These are phyloP conservation scores for Scedosporium minutisporum DNA, from an alignment of 2,329 filamentous ascomycete genomes.

Conservation along the genomic window DNA sequence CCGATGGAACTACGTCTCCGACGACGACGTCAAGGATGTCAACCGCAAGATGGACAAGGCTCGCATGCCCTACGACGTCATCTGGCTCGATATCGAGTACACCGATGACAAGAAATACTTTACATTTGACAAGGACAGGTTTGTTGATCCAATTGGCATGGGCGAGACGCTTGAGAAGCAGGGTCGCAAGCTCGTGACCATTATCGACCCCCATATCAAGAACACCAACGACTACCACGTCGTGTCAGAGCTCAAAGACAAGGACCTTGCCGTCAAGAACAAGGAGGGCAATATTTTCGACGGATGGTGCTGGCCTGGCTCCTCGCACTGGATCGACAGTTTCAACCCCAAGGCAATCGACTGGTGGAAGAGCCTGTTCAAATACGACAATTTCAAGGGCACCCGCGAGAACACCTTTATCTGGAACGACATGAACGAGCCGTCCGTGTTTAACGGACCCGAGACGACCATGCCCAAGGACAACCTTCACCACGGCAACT, in stretches of 20 bases:
- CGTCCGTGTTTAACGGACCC: slow-evolving; percentile 95
- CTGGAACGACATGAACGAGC: slow-evolving; percentile 99
- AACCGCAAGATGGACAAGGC: slow-evolving; percentile 93
- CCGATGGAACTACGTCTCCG: slow-evolving; percentile 96
- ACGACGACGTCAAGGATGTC: slow-evolving; percentile 94
- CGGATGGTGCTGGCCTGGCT: slow-evolving; percentile 98
- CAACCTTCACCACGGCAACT: slow-evolving; percentile 81
- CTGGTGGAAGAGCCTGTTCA: slow-evolving; percentile 88
- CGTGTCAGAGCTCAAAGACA: slow-evolving; percentile 70
- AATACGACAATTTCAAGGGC: slow-evolving; percentile 79
- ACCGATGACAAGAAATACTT: slow-evolving; percentile 97
- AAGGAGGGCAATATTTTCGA: slow-evolving; percentile 86
- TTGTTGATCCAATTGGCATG: slow-evolving; percentile 79
- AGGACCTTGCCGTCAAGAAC: slow-evolving; percentile 76
- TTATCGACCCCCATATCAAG: slow-evolving; percentile 98
- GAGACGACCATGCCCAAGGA: slow-evolving; percentile 99
- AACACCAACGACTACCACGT: slow-evolving; percentile 71
- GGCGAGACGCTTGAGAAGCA: slow-evolving; percentile 75
- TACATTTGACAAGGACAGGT: slow-evolving; percentile 87
- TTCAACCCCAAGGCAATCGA: slow-evolving; percentile 86
- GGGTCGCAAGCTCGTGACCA: slow-evolving; percentile 81
- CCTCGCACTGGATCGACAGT: slow-evolving; percentile 90
- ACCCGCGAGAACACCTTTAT: slow-evolving; percentile 80
- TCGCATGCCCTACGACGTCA: slow-evolving; percentile 94
- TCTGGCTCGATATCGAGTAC: slow-evolving; percentile 98